Evolutionary conservation across 345 rosid genomes (phyloP), one percentile per base, ranked within the genome.

Genomic region (Acer campestre): DNA sequence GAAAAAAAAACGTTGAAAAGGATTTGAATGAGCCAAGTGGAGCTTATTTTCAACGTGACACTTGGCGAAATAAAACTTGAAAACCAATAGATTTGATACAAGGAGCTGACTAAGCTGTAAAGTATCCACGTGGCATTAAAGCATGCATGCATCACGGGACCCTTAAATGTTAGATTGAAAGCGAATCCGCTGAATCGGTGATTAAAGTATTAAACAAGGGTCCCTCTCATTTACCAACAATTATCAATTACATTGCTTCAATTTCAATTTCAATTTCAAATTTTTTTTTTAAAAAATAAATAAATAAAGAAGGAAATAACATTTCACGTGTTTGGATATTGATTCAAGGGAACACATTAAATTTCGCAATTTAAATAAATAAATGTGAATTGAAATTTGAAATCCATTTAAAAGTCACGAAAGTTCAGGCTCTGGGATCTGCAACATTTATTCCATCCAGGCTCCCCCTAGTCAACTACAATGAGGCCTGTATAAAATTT

Each of bases 351-450:
- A 27, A 49, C 62, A 5, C 74, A 18, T 70, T 29, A 29, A 4
- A 10, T 17, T 31, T 29, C 18, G 3, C 35, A 4, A 12, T 29
- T 63, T 16, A 10, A 61, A 23, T 14, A 12, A 10, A 11, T 14
- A 51, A 51, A 51, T 49, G 1, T 53, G n/a, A 53, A 53, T 49
- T 14, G 8, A 53, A 53, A 16, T 16, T 49, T 14, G n/a, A 53
- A 53, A 16, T 16, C n/a, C n/a, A 53, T 53, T 10, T 2, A 14
- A 5, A 14, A 5, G 11, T 53, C 58, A 16, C 55, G 6, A 35
- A 63, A 14, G 29, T 49, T 71, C 63, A 55, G 56, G 29, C 74
- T 29, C 49, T 35, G 64, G 48, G 64, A 71, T 71, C 74, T 71
- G 14, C 63, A 31, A 55, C 31, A 29, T 35, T 70, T 53, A 70